phyloP scores from a whole-genome alignment of 2,329 filamentous ascomycete genomes.

The Penicillium sp. region DNA sequence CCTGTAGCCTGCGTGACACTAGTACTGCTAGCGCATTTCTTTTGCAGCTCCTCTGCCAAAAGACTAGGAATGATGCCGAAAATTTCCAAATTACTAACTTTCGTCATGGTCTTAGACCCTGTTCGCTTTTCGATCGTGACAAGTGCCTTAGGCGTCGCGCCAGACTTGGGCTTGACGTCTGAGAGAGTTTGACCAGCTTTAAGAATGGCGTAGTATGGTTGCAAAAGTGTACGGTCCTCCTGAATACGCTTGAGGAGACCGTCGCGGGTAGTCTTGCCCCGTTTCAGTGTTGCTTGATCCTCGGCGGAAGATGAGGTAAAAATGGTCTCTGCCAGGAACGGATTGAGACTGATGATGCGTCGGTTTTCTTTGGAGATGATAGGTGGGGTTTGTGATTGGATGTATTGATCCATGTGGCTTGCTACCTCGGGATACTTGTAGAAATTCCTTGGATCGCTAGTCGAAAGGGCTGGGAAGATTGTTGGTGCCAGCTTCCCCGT shows the following conservation, averaged over 20 bases:
- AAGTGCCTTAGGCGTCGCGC: constrained; percentile 62
- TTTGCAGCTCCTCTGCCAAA: constrained; percentile 68
- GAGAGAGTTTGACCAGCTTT: constrained; percentile 41
- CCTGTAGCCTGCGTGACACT: constrained; percentile 66
- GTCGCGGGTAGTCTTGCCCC: constrained; percentile 63
- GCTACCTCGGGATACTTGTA: constrained; percentile 66
- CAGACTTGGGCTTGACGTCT: constrained; percentile 64
- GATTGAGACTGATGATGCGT: constrained; percentile 65
- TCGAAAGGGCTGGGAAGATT: constrained; percentile 52
- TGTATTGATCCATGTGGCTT: constrained; percentile 60
- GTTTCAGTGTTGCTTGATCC: constrained; percentile 61
- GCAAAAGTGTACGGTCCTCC: constrained; percentile 52
- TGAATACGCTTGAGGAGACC: constrained; percentile 64
- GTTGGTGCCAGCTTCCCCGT: constrained; percentile 62
- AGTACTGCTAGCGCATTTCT: constrained; percentile 70
- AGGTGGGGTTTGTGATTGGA: constrained; percentile 58
- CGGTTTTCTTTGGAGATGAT: constrained; percentile 63
- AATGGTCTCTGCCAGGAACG: constrained; percentile 65
- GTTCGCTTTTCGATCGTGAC: constrained; percentile 67
- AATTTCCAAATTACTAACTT: constrained; percentile 63
- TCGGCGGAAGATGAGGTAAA: constrained; percentile 58
- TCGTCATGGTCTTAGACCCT: constrained; percentile 69
- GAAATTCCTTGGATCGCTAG: constrained; percentile 56
- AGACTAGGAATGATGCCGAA: constrained; percentile 64
- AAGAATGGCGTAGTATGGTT: constrained; percentile 63